Base-by-base conservation (phyloP, 2,329 filamentous ascomycete species). In the Penicillium sp. region DNA sequence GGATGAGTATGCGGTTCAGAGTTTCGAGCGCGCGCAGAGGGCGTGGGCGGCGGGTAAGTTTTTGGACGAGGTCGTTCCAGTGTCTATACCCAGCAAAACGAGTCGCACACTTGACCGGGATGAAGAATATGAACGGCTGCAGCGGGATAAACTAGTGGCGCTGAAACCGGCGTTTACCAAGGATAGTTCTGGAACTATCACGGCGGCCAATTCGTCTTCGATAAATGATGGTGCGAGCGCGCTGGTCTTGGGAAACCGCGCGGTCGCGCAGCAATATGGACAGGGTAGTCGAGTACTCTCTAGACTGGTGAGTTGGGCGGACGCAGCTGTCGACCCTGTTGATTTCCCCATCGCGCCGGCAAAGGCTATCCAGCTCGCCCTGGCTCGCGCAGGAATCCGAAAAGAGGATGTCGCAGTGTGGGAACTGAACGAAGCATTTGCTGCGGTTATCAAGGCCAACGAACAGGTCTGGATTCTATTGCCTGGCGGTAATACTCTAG, bases 361-460 rank as follows among this genome's bases (percentile, higher is more conserved):
- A 44, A 93, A 96, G 78, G 94, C 94, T 5, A 93, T 98, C 0
- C 92, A 93, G 4, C 87, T 97, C 70, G 93, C 93, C 9, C 84
- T 99, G 56, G 86, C 93, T 77, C 87, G 93, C 60, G 95, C 95
- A 1, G 93, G 93, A 13, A 93, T 99, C 68, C 92, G 87, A 66
- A 92, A 93, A 79, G 90, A 96, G 52, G 91, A 98, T 76, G 92
- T 99, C 47, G 89, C 94, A 4, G 82, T 97, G 23, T 98, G 94
- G 94, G 95, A 98, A 77, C 96, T 99, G 79, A 99, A 99, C 77
- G 95, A 99, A 81, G 95, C 95, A 0, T 99, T 99, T 75, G 94
- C 94, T 26, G 92, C 91, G 5, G 93, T 97, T 38, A 95, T 97
- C 78, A 93, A 95, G 75, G 93, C 93, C 45, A 97, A 98, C 73